These are phyloP conservation scores for Delonix regia DNA, from an alignment of 306 rosid species.

Conservation along the genomic window DNA sequence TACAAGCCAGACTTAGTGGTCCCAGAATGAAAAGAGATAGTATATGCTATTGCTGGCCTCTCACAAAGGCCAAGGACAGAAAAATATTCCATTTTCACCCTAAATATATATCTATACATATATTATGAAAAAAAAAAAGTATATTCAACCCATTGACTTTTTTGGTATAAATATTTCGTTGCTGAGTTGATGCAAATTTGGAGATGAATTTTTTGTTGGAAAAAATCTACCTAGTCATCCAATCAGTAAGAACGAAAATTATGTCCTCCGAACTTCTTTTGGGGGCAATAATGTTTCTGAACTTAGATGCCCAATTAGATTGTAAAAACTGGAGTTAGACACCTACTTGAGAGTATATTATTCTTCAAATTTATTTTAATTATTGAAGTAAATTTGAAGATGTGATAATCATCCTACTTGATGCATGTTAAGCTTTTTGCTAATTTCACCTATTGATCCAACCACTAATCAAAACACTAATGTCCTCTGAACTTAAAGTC, in stretches of 20 bases:
- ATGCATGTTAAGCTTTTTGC: slow-evolving; percentile 14
- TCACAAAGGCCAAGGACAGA: slow-evolving; percentile 17
- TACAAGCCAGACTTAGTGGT: slow-evolving; percentile 40
- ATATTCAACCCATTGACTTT: slow-evolving; percentile 18
- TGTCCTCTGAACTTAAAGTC: slow-evolving; percentile 12
- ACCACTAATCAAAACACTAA: slow-evolving; percentile 9
- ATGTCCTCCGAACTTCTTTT: not conserved
- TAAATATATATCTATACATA: not conserved
- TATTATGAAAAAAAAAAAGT: slow-evolving; percentile 17
- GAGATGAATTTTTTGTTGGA: too few species aligned
- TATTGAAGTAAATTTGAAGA: slow-evolving; percentile 4
- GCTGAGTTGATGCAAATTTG: not conserved
- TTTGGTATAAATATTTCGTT: slow-evolving; percentile 16
- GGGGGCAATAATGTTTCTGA: not conserved
- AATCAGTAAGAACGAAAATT: not conserved
- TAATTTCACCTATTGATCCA: slow-evolving; percentile 19
- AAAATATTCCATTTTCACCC: too few species aligned
- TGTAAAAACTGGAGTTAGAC: not conserved
- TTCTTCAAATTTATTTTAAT: not conserved
- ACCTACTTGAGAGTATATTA: not conserved
- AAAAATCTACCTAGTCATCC: not conserved
- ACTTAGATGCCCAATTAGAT: not conserved
- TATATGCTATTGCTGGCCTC: slow-evolving; percentile 21
- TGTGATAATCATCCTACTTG: slow-evolving; percentile 27
- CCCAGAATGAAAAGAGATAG: slow-evolving; percentile 33